Evolutionary conservation across 257 asterid species (phyloP).

Genomic region (Leptodermis oblonga): DNA sequence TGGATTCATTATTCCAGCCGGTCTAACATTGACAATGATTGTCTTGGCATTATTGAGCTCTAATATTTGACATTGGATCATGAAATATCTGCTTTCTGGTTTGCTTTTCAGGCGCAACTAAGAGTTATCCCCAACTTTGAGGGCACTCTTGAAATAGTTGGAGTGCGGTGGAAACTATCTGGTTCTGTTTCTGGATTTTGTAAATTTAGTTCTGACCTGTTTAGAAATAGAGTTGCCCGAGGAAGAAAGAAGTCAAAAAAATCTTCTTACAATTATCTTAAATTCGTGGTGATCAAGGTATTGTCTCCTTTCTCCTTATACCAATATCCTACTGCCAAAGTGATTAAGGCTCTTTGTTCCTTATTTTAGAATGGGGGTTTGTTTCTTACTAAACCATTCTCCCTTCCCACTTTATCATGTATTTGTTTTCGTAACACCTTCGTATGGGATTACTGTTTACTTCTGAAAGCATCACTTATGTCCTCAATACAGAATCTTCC

Average conservation of each 20-base stretch:
- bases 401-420: not conserved
- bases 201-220: conserved; percentile 58
- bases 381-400: conserved; percentile 3
- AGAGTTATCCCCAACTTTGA: conserved; percentile 76
- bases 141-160: conserved; percentile 77
- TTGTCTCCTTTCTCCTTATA: conserved; percentile 1
- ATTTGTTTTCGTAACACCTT: not conserved
- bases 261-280: conserved; percentile 48
- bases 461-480: conserved; percentile 11
- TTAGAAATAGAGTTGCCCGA: conserved; percentile 48
- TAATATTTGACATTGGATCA: not conserved
- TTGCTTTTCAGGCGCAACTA: conserved; percentile 68
- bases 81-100: conserved; percentile 4
- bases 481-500: conserved; percentile 68
- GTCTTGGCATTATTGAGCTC: not conserved
- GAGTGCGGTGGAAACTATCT: conserved; percentile 96
- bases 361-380: not conserved
- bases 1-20: not conserved
- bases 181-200: conserved; percentile 72
- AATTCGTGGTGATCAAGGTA: conserved; percentile 88
- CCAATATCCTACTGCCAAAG: not conserved
- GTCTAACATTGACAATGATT: not conserved
- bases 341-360: not conserved
- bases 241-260: conserved; percentile 54
- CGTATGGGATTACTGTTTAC: not conserved